These are phyloP conservation scores for Kurtzmaniella cleridarum DNA, from an alignment of 805 yeast genomes.

Conservation along the genomic window DNA sequence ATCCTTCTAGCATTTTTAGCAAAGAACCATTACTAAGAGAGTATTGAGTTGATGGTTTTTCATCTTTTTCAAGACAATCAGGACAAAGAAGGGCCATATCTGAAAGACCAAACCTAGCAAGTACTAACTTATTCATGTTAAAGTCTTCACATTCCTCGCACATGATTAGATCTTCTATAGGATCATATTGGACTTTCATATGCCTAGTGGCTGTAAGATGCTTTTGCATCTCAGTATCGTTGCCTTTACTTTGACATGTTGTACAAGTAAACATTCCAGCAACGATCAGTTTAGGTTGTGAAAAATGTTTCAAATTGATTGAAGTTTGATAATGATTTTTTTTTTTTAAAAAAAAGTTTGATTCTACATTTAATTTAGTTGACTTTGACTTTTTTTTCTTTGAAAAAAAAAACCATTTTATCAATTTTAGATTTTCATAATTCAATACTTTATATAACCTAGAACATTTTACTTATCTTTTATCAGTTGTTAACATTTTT, in stretches of 20 bases:
- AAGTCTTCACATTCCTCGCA: conserved; percentile 55
- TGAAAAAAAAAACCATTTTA: no score
- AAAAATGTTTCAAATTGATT: no score
- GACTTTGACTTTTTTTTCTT: no score
- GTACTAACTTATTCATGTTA: conserved; percentile 48
- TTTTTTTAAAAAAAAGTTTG: no score
- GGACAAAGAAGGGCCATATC: conserved; percentile 49
- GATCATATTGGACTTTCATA: conserved; percentile 34
- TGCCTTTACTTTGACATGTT: conserved; percentile 37
- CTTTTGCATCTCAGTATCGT: conserved; percentile 40
- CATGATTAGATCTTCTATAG: conserved; percentile 36
- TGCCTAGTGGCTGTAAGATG: conserved; percentile 53
- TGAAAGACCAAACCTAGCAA: conserved; percentile 49
- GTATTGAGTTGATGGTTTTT: conserved; percentile 45
- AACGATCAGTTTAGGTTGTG: no score
- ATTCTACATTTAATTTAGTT: no score
- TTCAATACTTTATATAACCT: no score
- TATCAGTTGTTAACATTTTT: no score
- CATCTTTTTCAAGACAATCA: conserved; percentile 39
- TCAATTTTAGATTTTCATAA: no score
- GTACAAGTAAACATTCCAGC: conserved; percentile 24
- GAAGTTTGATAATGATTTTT: no score
- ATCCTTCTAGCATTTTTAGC: conserved; percentile 42
- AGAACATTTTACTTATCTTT: no score
- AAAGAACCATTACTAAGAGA: conserved; percentile 51